A percentile compares a stretch with the other conserved stretches of the same genome.
Conservation (phyloP, 176 grass and related monocot genomes). For the Elymus sibiricus region DNA sequence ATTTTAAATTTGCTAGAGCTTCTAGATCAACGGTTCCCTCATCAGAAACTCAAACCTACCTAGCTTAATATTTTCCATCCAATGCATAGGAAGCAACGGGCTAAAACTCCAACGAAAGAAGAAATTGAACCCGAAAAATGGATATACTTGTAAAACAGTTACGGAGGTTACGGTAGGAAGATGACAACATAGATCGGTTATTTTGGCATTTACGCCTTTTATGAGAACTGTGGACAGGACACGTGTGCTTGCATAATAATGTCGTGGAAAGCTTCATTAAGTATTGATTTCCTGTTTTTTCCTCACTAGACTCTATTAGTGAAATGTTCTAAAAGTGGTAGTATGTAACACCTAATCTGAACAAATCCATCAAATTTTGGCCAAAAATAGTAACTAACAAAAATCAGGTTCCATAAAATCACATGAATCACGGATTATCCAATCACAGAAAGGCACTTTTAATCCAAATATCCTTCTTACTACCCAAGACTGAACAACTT, state of each 20-base stretch:
- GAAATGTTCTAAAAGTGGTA: background rate
- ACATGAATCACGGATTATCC: conserved; percentile 2
- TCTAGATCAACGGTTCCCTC: conserved; percentile 19
- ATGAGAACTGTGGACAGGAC: background rate
- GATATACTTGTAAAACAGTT: conserved; percentile 5
- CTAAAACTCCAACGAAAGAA: conserved; percentile 23
- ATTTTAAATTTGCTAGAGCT: conserved; percentile 23
- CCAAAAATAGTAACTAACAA: background rate
- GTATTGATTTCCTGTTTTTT: background rate
- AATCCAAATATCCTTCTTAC: background rate
- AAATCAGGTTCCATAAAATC: background rate
- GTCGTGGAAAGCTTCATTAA: background rate
- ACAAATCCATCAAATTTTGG: background rate
- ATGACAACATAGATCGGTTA: background rate
- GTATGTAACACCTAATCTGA: background rate
- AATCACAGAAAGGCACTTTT: background rate
- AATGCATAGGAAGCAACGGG: background rate
- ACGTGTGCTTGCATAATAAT: conserved; percentile 4
- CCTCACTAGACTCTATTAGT: background rate
- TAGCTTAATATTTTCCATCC: background rate
- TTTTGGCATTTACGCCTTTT: conserved; percentile 5
- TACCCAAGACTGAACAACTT: background rate
- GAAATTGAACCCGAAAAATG: background rate
- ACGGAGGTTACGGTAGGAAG: background rate
- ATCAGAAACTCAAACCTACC: conserved; percentile 16